phyloP scores from a whole-genome alignment of 768 basidiomycete genomes.

The Mycena venus region DNA sequence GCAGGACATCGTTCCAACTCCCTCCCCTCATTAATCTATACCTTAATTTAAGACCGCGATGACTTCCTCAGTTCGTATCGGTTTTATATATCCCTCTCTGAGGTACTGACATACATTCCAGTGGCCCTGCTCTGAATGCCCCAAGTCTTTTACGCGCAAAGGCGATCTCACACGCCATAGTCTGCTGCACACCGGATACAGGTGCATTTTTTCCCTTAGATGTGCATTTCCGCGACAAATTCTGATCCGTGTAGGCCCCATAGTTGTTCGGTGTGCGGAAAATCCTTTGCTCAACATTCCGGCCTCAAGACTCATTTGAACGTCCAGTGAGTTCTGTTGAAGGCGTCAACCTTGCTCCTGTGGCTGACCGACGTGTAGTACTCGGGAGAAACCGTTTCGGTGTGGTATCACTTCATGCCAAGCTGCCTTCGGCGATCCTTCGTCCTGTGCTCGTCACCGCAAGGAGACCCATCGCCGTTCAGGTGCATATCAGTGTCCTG shows the following conservation, averaged over 20 bases:
- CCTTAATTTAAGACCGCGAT: slow-evolving; percentile 25
- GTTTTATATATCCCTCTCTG: not conserved
- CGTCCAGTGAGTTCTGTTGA: slow-evolving; percentile 68
- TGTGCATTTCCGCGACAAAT: not conserved
- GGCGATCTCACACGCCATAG: slow-evolving; percentile 74
- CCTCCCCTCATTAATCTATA: slow-evolving; percentile 30
- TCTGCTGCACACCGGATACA: slow-evolving; percentile 61
- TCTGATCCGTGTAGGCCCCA: slow-evolving; percentile 56
- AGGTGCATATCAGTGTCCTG: slow-evolving; percentile 61
- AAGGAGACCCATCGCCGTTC: slow-evolving; percentile 67
- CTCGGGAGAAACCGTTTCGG: slow-evolving; percentile 62
- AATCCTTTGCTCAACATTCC: slow-evolving; percentile 69
- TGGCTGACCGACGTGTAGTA: slow-evolving; percentile 49
- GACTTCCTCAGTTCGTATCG: slow-evolving; percentile 11
- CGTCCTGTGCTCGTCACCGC: slow-evolving; percentile 75
- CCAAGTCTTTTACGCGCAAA: slow-evolving; percentile 65
- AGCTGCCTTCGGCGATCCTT: slow-evolving; percentile 75
- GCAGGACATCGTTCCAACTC: slow-evolving; percentile 60
- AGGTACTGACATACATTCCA: slow-evolving; percentile 21
- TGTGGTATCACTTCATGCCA: slow-evolving; percentile 64
- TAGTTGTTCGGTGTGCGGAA: slow-evolving; percentile 64
- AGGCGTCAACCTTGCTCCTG: not conserved
- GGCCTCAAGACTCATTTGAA: slow-evolving; percentile 76
- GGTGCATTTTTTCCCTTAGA: slow-evolving; percentile 53
- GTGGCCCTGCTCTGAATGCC: slow-evolving; percentile 60